Conservation (phyloP, 352 stramenopile genomes). For the Globisporangium cederbergense region DNA sequence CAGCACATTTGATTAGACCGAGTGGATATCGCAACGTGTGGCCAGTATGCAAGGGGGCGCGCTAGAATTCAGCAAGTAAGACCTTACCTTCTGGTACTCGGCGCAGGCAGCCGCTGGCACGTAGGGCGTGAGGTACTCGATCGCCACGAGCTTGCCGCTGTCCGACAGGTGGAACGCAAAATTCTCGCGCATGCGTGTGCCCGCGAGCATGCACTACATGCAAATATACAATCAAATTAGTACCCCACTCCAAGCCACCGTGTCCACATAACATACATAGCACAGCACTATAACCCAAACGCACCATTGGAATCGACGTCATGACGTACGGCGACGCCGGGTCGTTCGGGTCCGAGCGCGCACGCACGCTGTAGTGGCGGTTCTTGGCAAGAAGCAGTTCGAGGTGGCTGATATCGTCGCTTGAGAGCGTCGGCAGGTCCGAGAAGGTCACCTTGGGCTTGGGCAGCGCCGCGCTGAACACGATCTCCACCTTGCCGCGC, state of each 20-base stretch:
- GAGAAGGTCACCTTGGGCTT: constrained; percentile 68
- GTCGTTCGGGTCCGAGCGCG: constrained; percentile 53
- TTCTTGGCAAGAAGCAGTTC: constrained; percentile 42
- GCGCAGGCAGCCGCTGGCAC: constrained; percentile 32
- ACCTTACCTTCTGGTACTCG: constrained; percentile 47
- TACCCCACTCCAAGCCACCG: neutral
- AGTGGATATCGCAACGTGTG: neutral
- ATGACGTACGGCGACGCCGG: constrained; percentile 64
- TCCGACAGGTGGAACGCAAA: constrained; percentile 81
- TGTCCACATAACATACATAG: neutral
- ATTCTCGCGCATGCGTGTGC: constrained; percentile 73
- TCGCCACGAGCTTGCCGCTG: constrained; percentile 68
- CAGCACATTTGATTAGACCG: neutral
- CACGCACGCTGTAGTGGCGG: constrained; percentile 67
- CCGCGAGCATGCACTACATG: constrained; percentile 63
- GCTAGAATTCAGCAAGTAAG: neutral
- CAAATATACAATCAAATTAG: neutral
- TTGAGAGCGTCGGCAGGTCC: constrained; percentile 38
- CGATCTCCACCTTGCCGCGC: constrained; percentile 60
- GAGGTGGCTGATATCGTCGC: constrained; percentile 42
- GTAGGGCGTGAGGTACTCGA: constrained; percentile 78
- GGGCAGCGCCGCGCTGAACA: constrained; percentile 40
- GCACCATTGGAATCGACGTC: constrained; percentile 70
- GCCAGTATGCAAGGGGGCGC: neutral
- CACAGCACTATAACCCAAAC: neutral